Base-by-base conservation (phyloP, 140 eudicot genomes). In the Eryngium alpinum region DNA sequence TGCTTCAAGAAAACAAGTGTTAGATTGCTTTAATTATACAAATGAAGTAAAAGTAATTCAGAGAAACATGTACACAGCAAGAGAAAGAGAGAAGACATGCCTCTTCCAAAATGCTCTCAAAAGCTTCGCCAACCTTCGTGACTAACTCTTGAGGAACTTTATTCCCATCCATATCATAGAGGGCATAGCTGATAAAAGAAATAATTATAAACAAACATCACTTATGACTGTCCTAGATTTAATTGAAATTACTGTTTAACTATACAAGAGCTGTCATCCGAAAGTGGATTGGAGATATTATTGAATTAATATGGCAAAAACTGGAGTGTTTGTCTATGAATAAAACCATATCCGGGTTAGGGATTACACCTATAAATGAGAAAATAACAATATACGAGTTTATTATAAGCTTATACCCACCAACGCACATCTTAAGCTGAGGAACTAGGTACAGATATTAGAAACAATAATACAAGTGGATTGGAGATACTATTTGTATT, bases 141-240 rank as follows among this genome's bases (percentile, higher is more conserved):
- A 96, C 99, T 80, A 96, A 82, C 25, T 86, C 98, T 79, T 89
- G 92, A 59, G 99, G 92, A 72, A 96, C 99, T 87, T 93, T 91
- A 62, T 89, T 91, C 31, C 99, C 98, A 7, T 96, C 98, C 85
- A 65, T 80, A 84, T 96, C 98, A 87, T 80, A 96, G 13, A 96
- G 90, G 16, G 97, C 97, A 86, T 91, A 96, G 86, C 99, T 96
- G 89, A 77, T 81, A 33, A 87, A 46, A 63, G 43, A 77, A 65
- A 82, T 76, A 13, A 71, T 74, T 16, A 52, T 53, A 83, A 72
- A 10, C 52, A 46, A 62, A 43, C 21, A 57, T 66, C 21, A 29
- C 57, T 62, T 53, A 21, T 17, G 6, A n/a, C n/a, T n/a, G n/a
- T n/a, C n/a, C n/a, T n/a, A n/a, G n/a, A n/a, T n/a, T n/a, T n/a